phyloP scores from a whole-genome alignment of 805 yeast species.

The Saccharomycopsis olivae region DNA sequence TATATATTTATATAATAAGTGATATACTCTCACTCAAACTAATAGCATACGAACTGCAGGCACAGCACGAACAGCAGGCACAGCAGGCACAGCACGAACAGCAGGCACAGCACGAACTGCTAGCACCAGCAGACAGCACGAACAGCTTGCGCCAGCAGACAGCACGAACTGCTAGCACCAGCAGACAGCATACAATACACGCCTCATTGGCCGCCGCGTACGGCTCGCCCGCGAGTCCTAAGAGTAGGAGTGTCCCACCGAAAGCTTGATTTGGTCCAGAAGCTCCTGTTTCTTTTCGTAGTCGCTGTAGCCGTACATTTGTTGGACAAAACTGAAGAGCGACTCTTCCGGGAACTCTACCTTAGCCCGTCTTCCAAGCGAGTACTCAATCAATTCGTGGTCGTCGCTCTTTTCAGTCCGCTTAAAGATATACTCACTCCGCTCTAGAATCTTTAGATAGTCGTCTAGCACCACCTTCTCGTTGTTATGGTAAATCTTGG shows the following conservation, averaged over 20 bases:
- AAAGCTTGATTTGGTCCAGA: constrained; percentile 6
- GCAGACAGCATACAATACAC: no score
- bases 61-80: no score
- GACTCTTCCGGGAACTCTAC: constrained; percentile 22
- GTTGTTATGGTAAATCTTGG: constrained; percentile 10
- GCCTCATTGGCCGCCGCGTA: no score
- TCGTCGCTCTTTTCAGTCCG: constrained; percentile 21
- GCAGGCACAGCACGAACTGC: no score
- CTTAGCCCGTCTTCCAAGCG: constrained; percentile 23
- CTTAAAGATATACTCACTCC: constrained; percentile 21
- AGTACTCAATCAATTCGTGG: constrained; percentile 21
- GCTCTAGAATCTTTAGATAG: constrained; percentile 21
- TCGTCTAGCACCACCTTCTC: constrained; percentile 19
- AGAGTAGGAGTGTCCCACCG: constrained; percentile 13
- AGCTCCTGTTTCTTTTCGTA: constrained; percentile 18
- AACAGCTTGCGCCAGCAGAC: no score
- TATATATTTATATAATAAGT: no score
- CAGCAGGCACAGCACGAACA: no score
- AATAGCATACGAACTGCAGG: no score
- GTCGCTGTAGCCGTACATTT: constrained; percentile 16
- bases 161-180: no score
- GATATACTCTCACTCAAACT: no score
- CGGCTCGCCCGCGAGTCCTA: no score
- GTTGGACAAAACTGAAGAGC: constrained; percentile 20
- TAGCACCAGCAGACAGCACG: no score